Conservation (phyloP, 208 protist species). For the Borovskyia barvae region DNA sequence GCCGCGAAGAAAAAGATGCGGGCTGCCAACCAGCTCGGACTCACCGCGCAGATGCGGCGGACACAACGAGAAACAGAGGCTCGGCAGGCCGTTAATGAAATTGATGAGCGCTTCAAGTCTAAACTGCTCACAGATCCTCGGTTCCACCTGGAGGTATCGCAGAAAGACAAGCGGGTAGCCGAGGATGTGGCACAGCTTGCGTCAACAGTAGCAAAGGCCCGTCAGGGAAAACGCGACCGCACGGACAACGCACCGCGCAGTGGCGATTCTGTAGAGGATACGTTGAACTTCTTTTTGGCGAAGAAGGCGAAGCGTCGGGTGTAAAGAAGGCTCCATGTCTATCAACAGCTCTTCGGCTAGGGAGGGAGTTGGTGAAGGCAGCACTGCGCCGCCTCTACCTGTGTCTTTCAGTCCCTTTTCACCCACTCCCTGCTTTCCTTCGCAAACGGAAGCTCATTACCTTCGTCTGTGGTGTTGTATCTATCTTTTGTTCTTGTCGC, state of each 20-base stretch:
- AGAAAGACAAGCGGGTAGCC: conserved; percentile 60
- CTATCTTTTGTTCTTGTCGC: no score
- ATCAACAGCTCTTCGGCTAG: no score
- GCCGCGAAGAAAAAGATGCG: conserved; percentile 67
- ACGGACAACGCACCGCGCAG: neutral
- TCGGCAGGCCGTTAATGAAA: conserved; percentile 33
- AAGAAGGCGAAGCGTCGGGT: conserved; percentile 25
- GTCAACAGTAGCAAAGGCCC: conserved; percentile 66
- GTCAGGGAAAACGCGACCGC: conserved; percentile 33
- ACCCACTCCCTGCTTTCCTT: no score
- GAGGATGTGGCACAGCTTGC: conserved; percentile 72
- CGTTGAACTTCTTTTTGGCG: conserved; percentile 76
- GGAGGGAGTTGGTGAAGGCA: no score
- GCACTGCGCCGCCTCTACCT: no score
- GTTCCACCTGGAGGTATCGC: conserved; percentile 81
- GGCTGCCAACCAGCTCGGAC: conserved; percentile 57
- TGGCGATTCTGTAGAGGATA: conserved; percentile 26
- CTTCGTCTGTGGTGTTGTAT: no score
- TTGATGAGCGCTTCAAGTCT: conserved; percentile 81
- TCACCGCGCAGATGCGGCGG: conserved; percentile 42
- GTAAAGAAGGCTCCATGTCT: no score
- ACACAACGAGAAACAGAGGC: conserved; percentile 32
- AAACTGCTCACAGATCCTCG: conserved; percentile 84
- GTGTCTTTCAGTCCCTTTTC: no score
- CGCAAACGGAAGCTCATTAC: no score